Base-by-base conservation (phyloP, 179 eudicot species). In the Heliamphora pulchella region DNA sequence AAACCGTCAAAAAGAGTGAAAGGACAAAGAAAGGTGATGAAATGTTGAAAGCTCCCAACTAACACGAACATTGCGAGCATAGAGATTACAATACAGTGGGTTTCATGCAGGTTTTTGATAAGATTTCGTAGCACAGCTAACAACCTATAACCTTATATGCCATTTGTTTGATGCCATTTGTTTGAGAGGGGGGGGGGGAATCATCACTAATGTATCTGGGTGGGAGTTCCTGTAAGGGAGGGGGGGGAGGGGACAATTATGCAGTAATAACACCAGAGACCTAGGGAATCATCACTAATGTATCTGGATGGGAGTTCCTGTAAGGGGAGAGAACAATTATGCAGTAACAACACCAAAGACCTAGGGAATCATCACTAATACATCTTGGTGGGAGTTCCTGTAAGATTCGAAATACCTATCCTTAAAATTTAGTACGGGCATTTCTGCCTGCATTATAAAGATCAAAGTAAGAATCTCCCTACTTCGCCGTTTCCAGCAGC, bases 311-410 rank as follows among this genome's bases (percentile, higher is more conserved):
- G 14, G 90, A n/a, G n/a, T n/a, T n/a, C n/a, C n/a, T n/a, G n/a
- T 22, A n/a, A 15, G 1, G n/a, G n/a, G n/a, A 39, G 48, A 68
- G 48, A 9, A 11, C n/a, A 43, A 55, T 78, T 83, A 87, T 43
- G 80, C 50, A 59, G 79, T 80, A 61, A 91, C 82, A 8, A 91
- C 85, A 65, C 99, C 99, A 31, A 98, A 88, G 44, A 87, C 94
- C 99, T 98, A 96, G 3, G 99, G 98, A 86, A 96, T 97, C 64
- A 87, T 54, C 62, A 86, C 59, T 4, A 98, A 98, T 3, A 88
- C 95, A 57, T 87, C 88, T 44, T 92, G 92, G 84, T 96, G 98
- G 14, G 90, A 67, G 78, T 81, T 87, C 84, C 97, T 83, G 71
- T 91, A 96, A 11, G 90, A 85, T 71, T 94, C 99, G 3, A 97